Evolutionary conservation across 2,329 filamentous ascomycete genomes (phyloP), one percentile per base, ranked within the genome.

Genomic region (Chrysoporthe puriensis): DNA sequence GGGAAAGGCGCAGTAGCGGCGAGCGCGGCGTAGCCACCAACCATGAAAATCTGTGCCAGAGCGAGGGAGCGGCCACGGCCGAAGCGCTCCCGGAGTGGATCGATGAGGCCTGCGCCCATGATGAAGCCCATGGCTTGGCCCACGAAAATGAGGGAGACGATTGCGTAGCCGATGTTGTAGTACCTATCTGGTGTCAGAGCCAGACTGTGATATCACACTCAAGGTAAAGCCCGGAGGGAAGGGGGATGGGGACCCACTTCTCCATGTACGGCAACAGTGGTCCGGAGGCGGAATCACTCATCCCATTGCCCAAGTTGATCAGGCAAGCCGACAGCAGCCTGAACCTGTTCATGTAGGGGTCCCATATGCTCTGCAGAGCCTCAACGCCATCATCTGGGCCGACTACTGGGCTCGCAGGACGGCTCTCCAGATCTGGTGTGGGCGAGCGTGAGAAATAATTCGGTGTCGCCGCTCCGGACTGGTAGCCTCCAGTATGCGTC

Each of bases 221-320:
- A 59, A 60, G 52, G 7, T 40, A 4, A 36, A 8, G n/a, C 13
- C 8, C 13, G 7, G 36, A 16, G 16, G 36, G 26, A 26, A 26
- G 26, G 26, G 26, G 26, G 26, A 1, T 26, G 26, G 21, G 32
- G 2, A 73, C 79, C 72, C 75, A 87, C 76, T 80, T 83, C 76
- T 95, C 91, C 77, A 96, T 91, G 74, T 93, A 93, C 0, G 93
- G 92, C 72, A 96, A 91, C 67, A 96, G 75, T 13, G 92, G 91
- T 74, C 93, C 93, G 1, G 92, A 88, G 0, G 91, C 89, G 54
- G 88, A 87, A 77, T 96, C 93, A 72, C 88, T 92, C 68, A 96
- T 79, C 0, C 92, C 93, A 73, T 90, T 89, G 2, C 85, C 84
- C 69, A 96, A 84, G 68, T 86, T 90, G 69, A 90, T 85, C 56